Conservation (phyloP, 129 eudicot genomes). For the Centaurea solstitialis region DNA sequence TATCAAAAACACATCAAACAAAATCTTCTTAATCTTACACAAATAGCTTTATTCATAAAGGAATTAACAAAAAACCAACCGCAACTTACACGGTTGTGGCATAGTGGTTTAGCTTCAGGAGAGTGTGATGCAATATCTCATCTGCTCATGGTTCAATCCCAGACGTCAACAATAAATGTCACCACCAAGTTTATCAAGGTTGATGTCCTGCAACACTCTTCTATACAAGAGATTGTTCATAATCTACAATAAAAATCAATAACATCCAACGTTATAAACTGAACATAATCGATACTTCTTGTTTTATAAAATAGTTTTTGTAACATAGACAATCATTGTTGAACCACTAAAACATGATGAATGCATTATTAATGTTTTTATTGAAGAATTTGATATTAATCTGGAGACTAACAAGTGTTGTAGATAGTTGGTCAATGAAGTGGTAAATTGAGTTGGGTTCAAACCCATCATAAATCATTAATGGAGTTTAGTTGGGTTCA, state of each 20-base stretch:
- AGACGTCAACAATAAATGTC: too few species aligned
- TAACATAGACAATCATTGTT: not conserved
- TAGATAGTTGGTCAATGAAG: constrained; percentile 7
- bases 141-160: too few species aligned
- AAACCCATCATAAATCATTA: constrained; percentile 19
- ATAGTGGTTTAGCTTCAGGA: too few species aligned
- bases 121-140: too few species aligned
- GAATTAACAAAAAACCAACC: too few species aligned
- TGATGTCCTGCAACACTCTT: not conserved
- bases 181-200: too few species aligned
- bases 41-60: too few species aligned
- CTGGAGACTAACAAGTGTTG: constrained; percentile 9
- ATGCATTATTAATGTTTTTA: not conserved
- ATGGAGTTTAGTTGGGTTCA: constrained; percentile 3
- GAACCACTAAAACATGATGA: not conserved
- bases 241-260: not conserved
- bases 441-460: constrained; percentile 28
- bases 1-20: too few species aligned
- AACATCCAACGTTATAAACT: not conserved
- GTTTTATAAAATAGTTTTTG: not conserved
- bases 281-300: not conserved
- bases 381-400: not conserved
- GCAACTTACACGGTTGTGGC: too few species aligned
- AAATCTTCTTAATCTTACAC: too few species aligned
- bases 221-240: not conserved